Conservation (phyloP, 441 rosid species). For the Theobroma grandiflorum region DNA sequence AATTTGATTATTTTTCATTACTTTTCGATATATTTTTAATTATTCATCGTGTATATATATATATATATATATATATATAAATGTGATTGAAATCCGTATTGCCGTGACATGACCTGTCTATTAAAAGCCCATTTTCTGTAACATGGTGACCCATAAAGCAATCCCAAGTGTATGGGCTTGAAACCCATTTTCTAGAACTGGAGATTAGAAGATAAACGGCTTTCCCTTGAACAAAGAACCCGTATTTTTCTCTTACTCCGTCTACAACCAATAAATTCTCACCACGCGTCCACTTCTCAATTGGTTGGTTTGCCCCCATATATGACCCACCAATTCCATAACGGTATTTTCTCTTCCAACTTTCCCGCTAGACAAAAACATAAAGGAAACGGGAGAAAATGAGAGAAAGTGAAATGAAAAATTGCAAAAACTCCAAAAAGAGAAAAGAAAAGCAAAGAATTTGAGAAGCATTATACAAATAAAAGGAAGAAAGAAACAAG, state of each 20-base stretch:
- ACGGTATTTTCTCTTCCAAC: constrained; percentile 16
- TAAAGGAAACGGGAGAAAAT: constrained; percentile 10
- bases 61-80: no score
- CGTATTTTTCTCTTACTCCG: neutral
- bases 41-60: no score
- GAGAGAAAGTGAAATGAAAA: neutral
- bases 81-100: no score
- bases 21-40: no score
- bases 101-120: neutral
- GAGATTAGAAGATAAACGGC: neutral
- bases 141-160: neutral
- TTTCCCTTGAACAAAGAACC: neutral
- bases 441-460: neutral
- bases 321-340: neutral
- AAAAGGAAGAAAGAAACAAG: no score
- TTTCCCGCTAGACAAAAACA: constrained; percentile 19
- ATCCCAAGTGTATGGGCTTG: neutral
- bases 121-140: neutral
- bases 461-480: neutral
- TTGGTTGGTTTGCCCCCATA: neutral
- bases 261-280: neutral
- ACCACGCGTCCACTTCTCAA: neutral
- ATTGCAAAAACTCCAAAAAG: neutral
- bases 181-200: neutral
- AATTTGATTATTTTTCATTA: no score